A percentile compares a stretch with the other conserved stretches of the same genome.
These are phyloP conservation scores for Boletus pseudopeckii DNA, from an alignment of 768 basidiomycete species.

Conservation along the genomic window DNA sequence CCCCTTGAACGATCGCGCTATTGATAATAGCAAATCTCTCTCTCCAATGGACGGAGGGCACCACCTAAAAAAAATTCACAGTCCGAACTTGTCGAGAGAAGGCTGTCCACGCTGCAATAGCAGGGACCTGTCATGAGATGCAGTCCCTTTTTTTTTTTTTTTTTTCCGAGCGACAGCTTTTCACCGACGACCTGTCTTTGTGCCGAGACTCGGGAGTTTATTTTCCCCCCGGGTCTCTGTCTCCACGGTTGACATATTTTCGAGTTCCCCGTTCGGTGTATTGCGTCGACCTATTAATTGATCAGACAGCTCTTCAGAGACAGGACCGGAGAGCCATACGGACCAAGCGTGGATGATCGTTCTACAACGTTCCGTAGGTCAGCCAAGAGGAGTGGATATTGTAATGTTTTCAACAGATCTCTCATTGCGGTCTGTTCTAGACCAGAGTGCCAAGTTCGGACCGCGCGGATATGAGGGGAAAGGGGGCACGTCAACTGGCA, in stretches of 20 bases:
- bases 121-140: neutral
- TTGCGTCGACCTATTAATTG: slow-evolving; percentile 11
- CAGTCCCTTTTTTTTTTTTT: no score
- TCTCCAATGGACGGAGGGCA: neutral
- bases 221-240: neutral
- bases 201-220: neutral
- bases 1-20: slow-evolving; percentile 11
- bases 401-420: slow-evolving; percentile 4
- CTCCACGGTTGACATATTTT: neutral
- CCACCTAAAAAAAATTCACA: slow-evolving; percentile 12
- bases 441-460: neutral
- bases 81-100: slow-evolving; percentile 17
- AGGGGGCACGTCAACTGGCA: neutral
- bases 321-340: slow-evolving; percentile 1
- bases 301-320: slow-evolving; percentile 2
- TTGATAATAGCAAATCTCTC: slow-evolving; percentile 18
- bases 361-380: neutral
- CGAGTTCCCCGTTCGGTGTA: slow-evolving; percentile 3
- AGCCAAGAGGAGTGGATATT: neutral
- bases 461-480: slow-evolving; percentile 5
- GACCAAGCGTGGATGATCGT: slow-evolving; percentile 12
- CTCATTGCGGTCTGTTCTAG: slow-evolving; percentile 5
- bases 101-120: slow-evolving; percentile 9
- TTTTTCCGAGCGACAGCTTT: slow-evolving; percentile 1
- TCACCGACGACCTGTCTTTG: neutral